A percentile compares a stretch with the other conserved stretches of the same genome.
These are phyloP conservation scores for Cicer chorassanicum DNA, from an alignment of 306 rosid genomes.

Conservation along the genomic window DNA sequence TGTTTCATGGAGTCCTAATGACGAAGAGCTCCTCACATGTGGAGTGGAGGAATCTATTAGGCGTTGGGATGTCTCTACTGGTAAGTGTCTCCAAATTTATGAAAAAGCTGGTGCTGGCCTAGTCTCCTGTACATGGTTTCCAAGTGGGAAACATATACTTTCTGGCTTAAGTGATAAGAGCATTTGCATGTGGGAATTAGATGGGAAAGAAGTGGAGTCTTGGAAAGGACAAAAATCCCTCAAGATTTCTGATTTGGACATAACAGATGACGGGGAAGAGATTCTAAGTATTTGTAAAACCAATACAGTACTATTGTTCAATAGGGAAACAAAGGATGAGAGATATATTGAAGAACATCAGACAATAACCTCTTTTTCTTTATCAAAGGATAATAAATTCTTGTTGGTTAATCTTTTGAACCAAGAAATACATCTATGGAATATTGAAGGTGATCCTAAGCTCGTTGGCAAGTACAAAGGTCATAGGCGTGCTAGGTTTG, in stretches of 20 bases:
- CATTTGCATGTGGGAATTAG: constrained; percentile 92
- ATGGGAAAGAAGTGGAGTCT: constrained; percentile 92
- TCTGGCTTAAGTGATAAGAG: constrained; percentile 89
- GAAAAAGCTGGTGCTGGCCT: constrained; percentile 74
- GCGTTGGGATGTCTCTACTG: constrained; percentile 92
- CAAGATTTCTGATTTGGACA: constrained; percentile 89
- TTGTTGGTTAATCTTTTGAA: constrained; percentile 83
- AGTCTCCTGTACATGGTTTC: constrained; percentile 92
- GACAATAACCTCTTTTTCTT: constrained; percentile 78
- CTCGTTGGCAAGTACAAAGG: constrained; percentile 80
- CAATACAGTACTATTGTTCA: constrained; percentile 65
- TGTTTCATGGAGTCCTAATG: constrained; percentile 94
- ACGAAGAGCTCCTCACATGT: constrained; percentile 86
- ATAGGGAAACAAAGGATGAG: constrained; percentile 80
- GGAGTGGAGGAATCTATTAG: constrained; percentile 89
- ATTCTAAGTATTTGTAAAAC: constrained; percentile 79
- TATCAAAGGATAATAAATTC: constrained; percentile 80
- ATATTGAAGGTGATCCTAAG: constrained; percentile 69
- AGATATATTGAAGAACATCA: constrained; percentile 79
- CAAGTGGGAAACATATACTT: constrained; percentile 80
- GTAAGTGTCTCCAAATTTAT: constrained; percentile 84
- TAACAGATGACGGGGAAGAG: constrained; percentile 71
- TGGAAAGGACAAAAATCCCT: constrained; percentile 87
- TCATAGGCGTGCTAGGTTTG: constrained; percentile 77
- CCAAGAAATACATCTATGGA: constrained; percentile 99